A percentile compares a stretch with the other conserved stretches of the same genome.
Evolutionary conservation across 768 basidiomycete species (phyloP).

Genomic region (Porphyrellus cyaneotinctus): DNA sequence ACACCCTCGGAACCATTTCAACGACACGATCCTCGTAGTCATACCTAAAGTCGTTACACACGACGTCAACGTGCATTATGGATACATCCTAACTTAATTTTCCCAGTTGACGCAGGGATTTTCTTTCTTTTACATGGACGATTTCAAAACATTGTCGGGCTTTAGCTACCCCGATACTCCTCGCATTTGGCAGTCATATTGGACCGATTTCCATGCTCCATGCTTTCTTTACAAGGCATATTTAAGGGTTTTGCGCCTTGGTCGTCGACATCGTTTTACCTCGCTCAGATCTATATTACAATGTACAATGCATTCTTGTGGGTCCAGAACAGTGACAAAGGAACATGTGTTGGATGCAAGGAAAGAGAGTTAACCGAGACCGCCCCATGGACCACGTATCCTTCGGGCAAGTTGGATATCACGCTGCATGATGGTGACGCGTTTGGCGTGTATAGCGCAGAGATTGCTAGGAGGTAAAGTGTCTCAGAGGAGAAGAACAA

Average conservation of each 20-base stretch:
- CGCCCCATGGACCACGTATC: conserved; percentile 88
- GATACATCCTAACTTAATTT: conserved; percentile 23
- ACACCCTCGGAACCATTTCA: conserved; percentile 13
- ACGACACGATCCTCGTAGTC: conserved; percentile 14
- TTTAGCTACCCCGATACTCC: conserved; percentile 4
- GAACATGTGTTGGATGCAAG: neutral
- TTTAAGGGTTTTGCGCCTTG: conserved; percentile 6
- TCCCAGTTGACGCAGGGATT: neutral
- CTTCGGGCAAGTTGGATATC: conserved; percentile 96
- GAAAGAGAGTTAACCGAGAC: conserved; percentile 44
- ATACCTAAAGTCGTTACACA: conserved; percentile 12
- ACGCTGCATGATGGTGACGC: conserved; percentile 95
- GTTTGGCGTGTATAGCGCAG: conserved; percentile 96
- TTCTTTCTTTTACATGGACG: conserved; percentile 17
- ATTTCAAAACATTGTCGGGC: conserved; percentile 12
- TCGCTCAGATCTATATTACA: conserved; percentile 20
- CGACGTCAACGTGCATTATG: conserved; percentile 17
- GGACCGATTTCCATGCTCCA: conserved; percentile 16
- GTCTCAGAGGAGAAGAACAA: neutral
- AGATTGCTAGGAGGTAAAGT: conserved; percentile 60
- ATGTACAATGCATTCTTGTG: conserved; percentile 28
- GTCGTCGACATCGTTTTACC: conserved; percentile 11
- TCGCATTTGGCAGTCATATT: conserved; percentile 13
- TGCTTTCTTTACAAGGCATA: conserved; percentile 11
- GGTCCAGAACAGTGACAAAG: neutral